Evolutionary conservation across 257 asterid genomes (phyloP).

Genomic region (Penstemon newberryi): DNA sequence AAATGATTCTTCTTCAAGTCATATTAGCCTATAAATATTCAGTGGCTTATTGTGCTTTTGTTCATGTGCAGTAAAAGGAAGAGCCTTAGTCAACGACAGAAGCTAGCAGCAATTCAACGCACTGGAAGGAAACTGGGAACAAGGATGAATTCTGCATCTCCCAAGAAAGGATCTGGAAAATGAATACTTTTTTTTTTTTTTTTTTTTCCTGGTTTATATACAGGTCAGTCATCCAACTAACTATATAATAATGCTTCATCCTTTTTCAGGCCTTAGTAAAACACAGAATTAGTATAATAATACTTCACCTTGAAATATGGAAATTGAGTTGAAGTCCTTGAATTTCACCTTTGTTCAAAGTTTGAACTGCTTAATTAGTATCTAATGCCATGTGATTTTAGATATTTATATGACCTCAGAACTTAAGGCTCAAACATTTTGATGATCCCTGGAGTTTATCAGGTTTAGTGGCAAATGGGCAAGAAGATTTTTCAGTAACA

Average conservation of each 20-base stretch:
- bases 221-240: conserved; percentile 32
- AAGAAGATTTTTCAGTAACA: no score
- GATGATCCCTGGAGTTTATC: no score
- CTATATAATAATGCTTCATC: neutral
- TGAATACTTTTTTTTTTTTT: conserved; percentile 16
- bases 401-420: no score
- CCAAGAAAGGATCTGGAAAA: conserved; percentile 43
- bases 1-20: no score
- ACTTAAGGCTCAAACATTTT: no score
- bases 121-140: conserved; percentile 69
- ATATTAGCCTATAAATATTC: neutral
- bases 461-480: no score
- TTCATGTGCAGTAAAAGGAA: conserved; percentile 63
- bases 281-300: no score
- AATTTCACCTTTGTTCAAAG: conserved; percentile 5
- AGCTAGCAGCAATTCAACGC: conserved; percentile 58
- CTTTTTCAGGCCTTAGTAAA: neutral
- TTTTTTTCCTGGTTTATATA: conserved; percentile 1
- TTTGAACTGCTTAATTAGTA: neutral
- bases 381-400: no score
- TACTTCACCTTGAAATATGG: neutral
- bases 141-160: conserved; percentile 39
- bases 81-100: conserved; percentile 55
- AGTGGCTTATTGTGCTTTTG: conserved; percentile 12
- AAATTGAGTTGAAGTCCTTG: neutral